Conservation (phyloP, 2,329 filamentous ascomycete genomes). For the Sporothrix euskadiensis region DNA sequence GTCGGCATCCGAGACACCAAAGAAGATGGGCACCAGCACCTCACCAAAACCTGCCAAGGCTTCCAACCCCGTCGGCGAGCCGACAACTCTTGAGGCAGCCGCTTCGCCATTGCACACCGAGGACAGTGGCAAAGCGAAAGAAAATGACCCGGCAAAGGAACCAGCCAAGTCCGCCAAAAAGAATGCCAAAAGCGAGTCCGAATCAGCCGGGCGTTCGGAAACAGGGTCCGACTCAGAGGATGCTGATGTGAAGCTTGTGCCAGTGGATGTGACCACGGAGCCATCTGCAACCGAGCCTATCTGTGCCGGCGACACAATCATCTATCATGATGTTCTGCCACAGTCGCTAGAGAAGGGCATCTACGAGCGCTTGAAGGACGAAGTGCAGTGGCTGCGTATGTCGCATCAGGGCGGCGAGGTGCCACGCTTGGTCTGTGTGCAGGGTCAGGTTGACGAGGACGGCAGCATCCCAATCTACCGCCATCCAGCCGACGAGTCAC, state of each 20-base stretch:
- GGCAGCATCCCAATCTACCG: constrained; percentile 88
- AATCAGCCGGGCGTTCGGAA: background rate
- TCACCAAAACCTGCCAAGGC: background rate
- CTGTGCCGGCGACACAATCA: constrained; percentile 77
- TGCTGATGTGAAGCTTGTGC: background rate
- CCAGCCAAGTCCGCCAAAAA: background rate
- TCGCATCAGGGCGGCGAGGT: constrained; percentile 88
- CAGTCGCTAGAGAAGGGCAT: constrained; percentile 55
- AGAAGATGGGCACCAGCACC: background rate
- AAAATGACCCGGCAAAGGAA: background rate
- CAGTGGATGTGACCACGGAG: constrained; percentile 22
- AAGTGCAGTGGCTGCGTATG: constrained; percentile 90
- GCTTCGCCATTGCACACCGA: background rate
- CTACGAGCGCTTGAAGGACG: constrained; percentile 69
- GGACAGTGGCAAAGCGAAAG: background rate
- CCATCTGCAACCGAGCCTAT: constrained; percentile 52
- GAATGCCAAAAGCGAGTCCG: background rate
- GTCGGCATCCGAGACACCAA: background rate
- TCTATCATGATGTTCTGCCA: constrained; percentile 71
- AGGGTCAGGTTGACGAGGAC: constrained; percentile 68
- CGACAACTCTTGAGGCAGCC: background rate
- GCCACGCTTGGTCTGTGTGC: constrained; percentile 85
- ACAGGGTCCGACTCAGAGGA: background rate
- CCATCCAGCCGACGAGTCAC: constrained; percentile 86
- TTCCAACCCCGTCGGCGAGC: background rate